phyloP scores from a whole-genome alignment of 495 filamentous ascomycete species.

The Aspergillus asperescens region DNA sequence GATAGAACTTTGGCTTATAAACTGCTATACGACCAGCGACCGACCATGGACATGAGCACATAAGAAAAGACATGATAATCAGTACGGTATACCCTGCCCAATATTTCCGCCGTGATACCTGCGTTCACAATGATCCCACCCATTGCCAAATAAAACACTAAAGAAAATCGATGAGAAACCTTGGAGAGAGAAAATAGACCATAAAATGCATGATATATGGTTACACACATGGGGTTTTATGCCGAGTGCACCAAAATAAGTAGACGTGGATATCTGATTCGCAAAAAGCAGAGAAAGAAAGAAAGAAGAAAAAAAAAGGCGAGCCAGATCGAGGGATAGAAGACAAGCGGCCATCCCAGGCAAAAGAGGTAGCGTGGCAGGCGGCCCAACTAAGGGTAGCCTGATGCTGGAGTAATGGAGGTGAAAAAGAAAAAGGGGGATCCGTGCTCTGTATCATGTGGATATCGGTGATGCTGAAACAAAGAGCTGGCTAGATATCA shows the following conservation, averaged over 20 bases:
- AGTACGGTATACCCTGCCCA: slow-evolving; percentile 31
- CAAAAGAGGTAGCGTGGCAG: slow-evolving; percentile 2
- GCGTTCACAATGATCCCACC: no score
- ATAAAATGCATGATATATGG: slow-evolving; percentile 31
- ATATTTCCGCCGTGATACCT: slow-evolving; percentile 26
- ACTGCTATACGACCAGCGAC: no score
- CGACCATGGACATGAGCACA: no score
- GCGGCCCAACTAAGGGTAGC: slow-evolving; percentile 4
- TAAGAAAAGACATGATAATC: slow-evolving; percentile 39
- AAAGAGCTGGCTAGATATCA: slow-evolving; percentile 43
- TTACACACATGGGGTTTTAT: slow-evolving; percentile 36
- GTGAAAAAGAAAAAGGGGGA: slow-evolving; percentile 17
- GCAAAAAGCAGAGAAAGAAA: slow-evolving; percentile 27
- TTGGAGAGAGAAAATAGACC: slow-evolving; percentile 10
- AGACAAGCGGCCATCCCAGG: slow-evolving; percentile 11
- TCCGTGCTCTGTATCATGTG: slow-evolving; percentile 38
- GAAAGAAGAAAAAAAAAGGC: slow-evolving; percentile 13
- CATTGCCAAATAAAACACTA: slow-evolving; percentile 26
- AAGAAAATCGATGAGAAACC: neutral
- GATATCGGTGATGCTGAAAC: slow-evolving; percentile 31
- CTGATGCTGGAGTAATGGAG: slow-evolving; percentile 6
- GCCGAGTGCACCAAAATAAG: slow-evolving; percentile 26
- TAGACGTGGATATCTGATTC: slow-evolving; percentile 32
- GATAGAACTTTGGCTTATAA: no score
- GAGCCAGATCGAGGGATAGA: slow-evolving; percentile 6